Conservation (phyloP, 495 filamentous ascomycete species). For the Tuber magnatum region DNA sequence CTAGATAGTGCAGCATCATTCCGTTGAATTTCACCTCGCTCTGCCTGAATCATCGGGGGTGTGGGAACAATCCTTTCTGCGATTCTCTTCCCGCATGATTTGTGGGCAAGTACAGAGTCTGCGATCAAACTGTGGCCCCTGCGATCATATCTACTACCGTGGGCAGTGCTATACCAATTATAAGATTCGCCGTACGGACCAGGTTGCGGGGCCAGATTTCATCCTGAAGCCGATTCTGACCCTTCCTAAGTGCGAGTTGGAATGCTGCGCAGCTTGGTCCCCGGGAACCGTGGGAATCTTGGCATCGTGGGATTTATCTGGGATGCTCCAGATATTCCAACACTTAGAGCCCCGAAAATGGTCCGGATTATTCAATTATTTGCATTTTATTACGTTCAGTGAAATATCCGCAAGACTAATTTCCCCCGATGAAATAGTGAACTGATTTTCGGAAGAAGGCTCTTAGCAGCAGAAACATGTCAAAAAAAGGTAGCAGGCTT, state of each 20-base stretch:
- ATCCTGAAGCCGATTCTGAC: not conserved
- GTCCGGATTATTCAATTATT: not conserved
- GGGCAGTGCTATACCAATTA: not conserved
- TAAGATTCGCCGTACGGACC: not conserved
- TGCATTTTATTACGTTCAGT: not conserved
- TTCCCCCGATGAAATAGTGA: not conserved
- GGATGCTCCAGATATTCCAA: not conserved
- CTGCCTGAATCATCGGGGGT: not conserved
- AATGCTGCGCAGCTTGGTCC: not conserved
- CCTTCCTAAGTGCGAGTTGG: not conserved
- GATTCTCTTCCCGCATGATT: not conserved
- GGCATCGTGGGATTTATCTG: not conserved
- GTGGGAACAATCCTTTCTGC: not conserved
- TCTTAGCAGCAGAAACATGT: not conserved
- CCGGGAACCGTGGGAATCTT: not conserved
- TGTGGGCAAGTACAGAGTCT: not conserved
- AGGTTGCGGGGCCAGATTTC: not conserved
- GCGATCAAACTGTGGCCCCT: not conserved
- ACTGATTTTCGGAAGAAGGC: not conserved
- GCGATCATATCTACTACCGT: not conserved
- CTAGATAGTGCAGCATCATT: not conserved
- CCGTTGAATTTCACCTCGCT: not conserved
- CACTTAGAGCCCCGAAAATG: not conserved
- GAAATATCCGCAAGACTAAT: not conserved
- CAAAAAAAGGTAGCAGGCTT: not conserved